A percentile compares a stretch with the other conserved stretches of the same genome.
Evolutionary conservation across 495 filamentous ascomycete species (phyloP).

Genomic region (Penicillium dipodomyicola): DNA sequence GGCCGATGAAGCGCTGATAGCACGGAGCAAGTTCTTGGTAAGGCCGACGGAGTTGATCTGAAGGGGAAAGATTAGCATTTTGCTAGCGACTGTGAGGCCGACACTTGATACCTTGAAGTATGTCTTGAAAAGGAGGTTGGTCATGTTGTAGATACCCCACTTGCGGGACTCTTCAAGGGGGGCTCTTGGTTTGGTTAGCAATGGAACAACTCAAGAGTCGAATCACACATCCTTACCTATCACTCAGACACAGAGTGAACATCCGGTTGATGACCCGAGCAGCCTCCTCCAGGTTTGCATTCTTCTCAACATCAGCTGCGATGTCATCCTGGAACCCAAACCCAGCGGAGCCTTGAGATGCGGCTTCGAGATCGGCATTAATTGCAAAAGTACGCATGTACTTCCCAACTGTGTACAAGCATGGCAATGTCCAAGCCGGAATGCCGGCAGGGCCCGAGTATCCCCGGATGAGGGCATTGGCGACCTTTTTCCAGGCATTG

Average conservation of each 20-base stretch:
- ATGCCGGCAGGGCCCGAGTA: constrained; percentile 64
- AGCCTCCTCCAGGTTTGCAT: constrained; percentile 82
- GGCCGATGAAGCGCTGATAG: constrained; percentile 65
- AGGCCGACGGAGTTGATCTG: constrained; percentile 80
- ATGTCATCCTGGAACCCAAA: constrained; percentile 71
- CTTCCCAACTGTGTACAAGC: constrained; percentile 79
- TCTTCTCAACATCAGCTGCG: constrained; percentile 64
- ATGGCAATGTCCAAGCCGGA: constrained; percentile 83
- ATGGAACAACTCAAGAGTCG: constrained; percentile 8
- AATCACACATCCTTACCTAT: constrained; percentile 60
- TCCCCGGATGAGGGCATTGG: constrained; percentile 66
- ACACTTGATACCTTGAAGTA: constrained; percentile 71
- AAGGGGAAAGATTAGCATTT: constrained; percentile 9
- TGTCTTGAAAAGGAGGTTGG: constrained; percentile 93
- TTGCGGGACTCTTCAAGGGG: constrained; percentile 87
- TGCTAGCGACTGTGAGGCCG: neutral
- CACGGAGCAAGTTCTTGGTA: constrained; percentile 84
- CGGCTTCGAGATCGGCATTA: constrained; percentile 66
- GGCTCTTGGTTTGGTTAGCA: constrained; percentile 55
- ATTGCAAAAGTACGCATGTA: constrained; percentile 85
- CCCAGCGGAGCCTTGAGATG: constrained; percentile 37
- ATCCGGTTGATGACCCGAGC: constrained; percentile 83
- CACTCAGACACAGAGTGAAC: constrained; percentile 82
- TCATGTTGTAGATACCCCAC: constrained; percentile 93
- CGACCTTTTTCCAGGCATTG: constrained; percentile 77